Evolutionary conservation across 768 basidiomycete species (phyloP).

Genomic region (Phallus indusiatus): DNA sequence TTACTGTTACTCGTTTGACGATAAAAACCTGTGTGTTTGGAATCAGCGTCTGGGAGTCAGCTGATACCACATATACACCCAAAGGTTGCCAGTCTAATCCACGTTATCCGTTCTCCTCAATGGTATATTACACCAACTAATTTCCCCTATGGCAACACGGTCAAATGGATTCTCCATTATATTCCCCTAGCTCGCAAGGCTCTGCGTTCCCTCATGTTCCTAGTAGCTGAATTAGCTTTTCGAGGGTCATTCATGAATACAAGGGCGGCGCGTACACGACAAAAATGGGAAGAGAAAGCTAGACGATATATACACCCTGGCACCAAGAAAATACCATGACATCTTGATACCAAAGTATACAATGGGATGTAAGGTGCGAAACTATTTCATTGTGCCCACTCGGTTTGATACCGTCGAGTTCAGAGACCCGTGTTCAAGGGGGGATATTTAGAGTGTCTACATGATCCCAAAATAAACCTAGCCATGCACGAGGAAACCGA

Average conservation of each 20-base stretch:
- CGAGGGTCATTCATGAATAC: background rate
- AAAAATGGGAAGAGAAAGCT: slow-evolving; percentile 15
- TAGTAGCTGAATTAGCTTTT: background rate
- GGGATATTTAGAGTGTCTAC: slow-evolving; percentile 13
- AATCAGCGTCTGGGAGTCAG: slow-evolving; percentile 12
- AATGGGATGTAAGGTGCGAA: slow-evolving; percentile 13
- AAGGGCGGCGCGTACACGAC: background rate
- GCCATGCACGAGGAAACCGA: slow-evolving; percentile 11
- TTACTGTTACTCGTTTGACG: background rate
- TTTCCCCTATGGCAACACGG: background rate
- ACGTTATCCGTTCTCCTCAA: slow-evolving; percentile 15
- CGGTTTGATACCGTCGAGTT: background rate
- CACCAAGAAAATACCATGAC: slow-evolving; percentile 17
- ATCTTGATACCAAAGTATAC: slow-evolving; percentile 15
- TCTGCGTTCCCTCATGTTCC: background rate
- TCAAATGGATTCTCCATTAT: slow-evolving; percentile 5
- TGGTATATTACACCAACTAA: slow-evolving; percentile 8
- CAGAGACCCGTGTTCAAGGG: slow-evolving; percentile 18
- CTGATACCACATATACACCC: slow-evolving; percentile 14
- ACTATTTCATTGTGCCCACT: background rate
- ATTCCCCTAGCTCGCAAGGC: slow-evolving; percentile 8
- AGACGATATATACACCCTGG: slow-evolving; percentile 15
- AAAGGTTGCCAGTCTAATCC: slow-evolving; percentile 10
- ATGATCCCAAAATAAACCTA: slow-evolving; percentile 13
- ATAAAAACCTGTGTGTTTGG: background rate